Evolutionary conservation across 2,329 filamentous ascomycete species (phyloP).

Genomic region (Phyllosticta citribraziliensis): DNA sequence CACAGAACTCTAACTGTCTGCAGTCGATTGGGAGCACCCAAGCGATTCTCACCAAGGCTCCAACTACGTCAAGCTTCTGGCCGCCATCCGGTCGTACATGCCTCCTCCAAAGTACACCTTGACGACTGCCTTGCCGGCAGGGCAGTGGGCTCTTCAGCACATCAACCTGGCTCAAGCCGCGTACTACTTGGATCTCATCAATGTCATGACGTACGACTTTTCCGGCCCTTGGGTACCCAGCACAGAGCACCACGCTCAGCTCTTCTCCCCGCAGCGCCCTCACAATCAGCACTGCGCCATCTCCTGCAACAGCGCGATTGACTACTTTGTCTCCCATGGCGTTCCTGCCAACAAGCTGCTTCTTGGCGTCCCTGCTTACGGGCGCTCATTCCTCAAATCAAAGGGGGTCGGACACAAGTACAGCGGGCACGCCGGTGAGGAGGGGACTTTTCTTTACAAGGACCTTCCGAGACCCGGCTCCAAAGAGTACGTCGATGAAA

Average conservation of each 20-base stretch:
- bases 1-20: slow-evolving; percentile 4
- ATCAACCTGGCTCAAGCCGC: slow-evolving; percentile 57
- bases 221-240: slow-evolving; percentile 58
- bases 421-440: slow-evolving; percentile 43
- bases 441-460: slow-evolving; percentile 65
- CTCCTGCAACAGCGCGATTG: slow-evolving; percentile 57
- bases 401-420: slow-evolving; percentile 57
- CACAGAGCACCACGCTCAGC: slow-evolving; percentile 66
- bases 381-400: slow-evolving; percentile 58
- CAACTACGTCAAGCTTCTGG: slow-evolving; percentile 61
- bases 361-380: slow-evolving; percentile 66
- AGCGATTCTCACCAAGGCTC: slow-evolving; percentile 54
- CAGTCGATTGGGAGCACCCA: slow-evolving; percentile 77
- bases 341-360: slow-evolving; percentile 64
- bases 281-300: slow-evolving; percentile 46
- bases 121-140: slow-evolving; percentile 62
- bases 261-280: slow-evolving; percentile 48
- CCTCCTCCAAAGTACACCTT: slow-evolving; percentile 59
- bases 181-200: slow-evolving; percentile 62
- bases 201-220: slow-evolving; percentile 75
- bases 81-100: slow-evolving; percentile 56
- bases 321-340: slow-evolving; percentile 54
- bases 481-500: slow-evolving; percentile 58
- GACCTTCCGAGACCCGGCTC: slow-evolving; percentile 53
- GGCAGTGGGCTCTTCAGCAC: slow-evolving; percentile 54